These are phyloP conservation scores for Podospora pseudopauciseta DNA, from an alignment of 495 filamentous ascomycete genomes.

Conservation along the genomic window DNA sequence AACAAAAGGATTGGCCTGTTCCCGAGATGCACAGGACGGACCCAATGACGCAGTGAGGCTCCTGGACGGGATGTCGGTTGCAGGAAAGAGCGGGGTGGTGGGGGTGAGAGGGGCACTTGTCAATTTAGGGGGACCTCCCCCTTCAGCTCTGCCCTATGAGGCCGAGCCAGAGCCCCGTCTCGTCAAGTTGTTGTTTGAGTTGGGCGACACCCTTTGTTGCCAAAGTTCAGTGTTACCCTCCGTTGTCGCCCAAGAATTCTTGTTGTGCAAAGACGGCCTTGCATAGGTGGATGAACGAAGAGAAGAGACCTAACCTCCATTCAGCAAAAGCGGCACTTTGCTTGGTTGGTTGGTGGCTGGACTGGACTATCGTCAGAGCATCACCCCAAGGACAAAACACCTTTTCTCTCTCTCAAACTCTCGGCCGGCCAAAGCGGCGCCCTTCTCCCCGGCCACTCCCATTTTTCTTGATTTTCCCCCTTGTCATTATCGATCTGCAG, in stretches of 20 bases:
- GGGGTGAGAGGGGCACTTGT: neutral
- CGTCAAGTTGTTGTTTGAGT: neutral
- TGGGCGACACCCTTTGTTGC: neutral
- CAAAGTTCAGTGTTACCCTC: neutral
- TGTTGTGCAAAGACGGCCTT: neutral
- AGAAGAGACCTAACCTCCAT: neutral
- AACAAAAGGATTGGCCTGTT: neutral
- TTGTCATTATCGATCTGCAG: neutral
- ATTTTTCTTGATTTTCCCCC: neutral
- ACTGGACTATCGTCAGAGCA: neutral
- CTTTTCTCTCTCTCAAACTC: neutral
- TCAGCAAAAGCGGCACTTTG: neutral
- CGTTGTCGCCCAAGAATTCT: neutral
- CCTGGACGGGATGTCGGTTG: neutral
- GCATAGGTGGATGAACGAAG: neutral
- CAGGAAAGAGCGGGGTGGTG: neutral
- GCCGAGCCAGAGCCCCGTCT: neutral
- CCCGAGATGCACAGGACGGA: neutral
- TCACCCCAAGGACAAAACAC: neutral
- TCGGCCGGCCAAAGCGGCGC: neutral
- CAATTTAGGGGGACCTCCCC: neutral
- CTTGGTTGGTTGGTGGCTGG: neutral
- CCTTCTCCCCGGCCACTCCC: neutral
- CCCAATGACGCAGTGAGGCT: slow-evolving; percentile 3
- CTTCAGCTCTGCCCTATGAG: slow-evolving; percentile 7